A percentile compares a stretch with the other conserved stretches of the same genome.
Evolutionary conservation across 1,284 basidiomycete genomes (phyloP).

Genomic region (Papiliotrema terrestris): DNA sequence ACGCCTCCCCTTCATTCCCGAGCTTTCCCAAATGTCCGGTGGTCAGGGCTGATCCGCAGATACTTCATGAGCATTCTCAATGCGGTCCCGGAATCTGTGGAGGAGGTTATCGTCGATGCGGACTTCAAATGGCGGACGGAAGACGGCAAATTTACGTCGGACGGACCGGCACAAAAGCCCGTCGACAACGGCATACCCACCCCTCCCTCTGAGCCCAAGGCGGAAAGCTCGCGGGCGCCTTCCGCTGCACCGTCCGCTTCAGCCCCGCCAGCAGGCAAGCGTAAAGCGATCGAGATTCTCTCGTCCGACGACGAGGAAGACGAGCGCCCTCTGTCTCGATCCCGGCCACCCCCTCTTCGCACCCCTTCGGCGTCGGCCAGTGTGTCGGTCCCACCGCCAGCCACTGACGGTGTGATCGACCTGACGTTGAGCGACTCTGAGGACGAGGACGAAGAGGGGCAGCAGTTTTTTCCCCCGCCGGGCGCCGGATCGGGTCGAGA

Average conservation of each 20-base stretch:
- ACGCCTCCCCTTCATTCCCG: too few relatives aligned
- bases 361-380: conserved; percentile 1
- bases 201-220: neutral
- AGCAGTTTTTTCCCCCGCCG: conserved; percentile 35
- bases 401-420: conserved; percentile 21
- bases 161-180: conserved; percentile 55
- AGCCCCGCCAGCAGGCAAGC: conserved; percentile 17
- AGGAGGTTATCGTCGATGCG: conserved; percentile 89
- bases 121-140: conserved; percentile 93
- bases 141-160: conserved; percentile 73
- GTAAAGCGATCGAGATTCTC: conserved; percentile 62
- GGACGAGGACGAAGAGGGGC: conserved; percentile 14
- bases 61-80: conserved; percentile 32
- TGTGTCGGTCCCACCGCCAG: neutral
- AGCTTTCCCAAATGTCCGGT: neutral
- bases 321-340: conserved; percentile 44
- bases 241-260: neutral
- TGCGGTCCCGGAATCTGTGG: conserved; percentile 63
- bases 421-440: conserved; percentile 32
- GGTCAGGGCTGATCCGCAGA: conserved; percentile 7
- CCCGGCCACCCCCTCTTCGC: neutral
- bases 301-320: conserved; percentile 75
- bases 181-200: neutral
- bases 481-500: conserved; percentile 28
- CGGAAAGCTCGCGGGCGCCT: neutral